phyloP scores from a whole-genome alignment of 1,139 yeast species.

The Yamadazyma taylorii region DNA sequence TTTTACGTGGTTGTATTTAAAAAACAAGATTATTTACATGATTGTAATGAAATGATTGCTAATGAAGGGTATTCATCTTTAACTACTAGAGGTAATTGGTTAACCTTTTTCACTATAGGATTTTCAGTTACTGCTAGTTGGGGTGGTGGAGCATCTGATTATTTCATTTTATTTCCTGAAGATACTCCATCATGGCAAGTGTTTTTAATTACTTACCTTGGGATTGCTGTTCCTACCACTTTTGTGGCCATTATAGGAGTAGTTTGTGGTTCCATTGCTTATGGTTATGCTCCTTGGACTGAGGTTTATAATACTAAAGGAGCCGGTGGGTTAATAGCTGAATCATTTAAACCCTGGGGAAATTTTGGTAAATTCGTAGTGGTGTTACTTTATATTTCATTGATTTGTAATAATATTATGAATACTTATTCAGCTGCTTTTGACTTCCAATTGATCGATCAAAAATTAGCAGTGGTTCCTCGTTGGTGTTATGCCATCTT shows the following conservation, averaged over 20 bases:
- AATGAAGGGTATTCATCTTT: slow-evolving; percentile 29
- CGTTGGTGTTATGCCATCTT: slow-evolving; percentile 77
- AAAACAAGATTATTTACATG: slow-evolving; percentile 44
- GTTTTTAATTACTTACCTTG: slow-evolving; percentile 64
- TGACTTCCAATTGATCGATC: slow-evolving; percentile 71
- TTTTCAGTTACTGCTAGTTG: slow-evolving; percentile 86
- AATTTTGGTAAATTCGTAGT: slow-evolving; percentile 61
- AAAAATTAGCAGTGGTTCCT: slow-evolving; percentile 62
- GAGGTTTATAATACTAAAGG: slow-evolving; percentile 60
- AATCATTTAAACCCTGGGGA: slow-evolving; percentile 74
- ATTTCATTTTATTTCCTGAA: slow-evolving; percentile 81
- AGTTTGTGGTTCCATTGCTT: slow-evolving; percentile 70
- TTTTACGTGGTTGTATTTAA: slow-evolving; percentile 68
- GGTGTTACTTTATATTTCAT: slow-evolving; percentile 32
- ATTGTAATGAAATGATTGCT: slow-evolving; percentile 29
- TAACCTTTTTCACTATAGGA: slow-evolving; percentile 70
- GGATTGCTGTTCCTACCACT: slow-evolving; percentile 69
- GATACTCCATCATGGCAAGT: slow-evolving; percentile 57
- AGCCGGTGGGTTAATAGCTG: slow-evolving; percentile 74
- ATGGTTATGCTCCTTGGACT: slow-evolving; percentile 58
- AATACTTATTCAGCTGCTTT: slow-evolving; percentile 86
- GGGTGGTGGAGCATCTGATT: slow-evolving; percentile 88
- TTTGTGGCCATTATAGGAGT: slow-evolving; percentile 77
- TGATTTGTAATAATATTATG: slow-evolving; percentile 39
- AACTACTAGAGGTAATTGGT: slow-evolving; percentile 59